Conservation (phyloP, 306 rosid species). For the Dalbergia cochinchinensis region DNA sequence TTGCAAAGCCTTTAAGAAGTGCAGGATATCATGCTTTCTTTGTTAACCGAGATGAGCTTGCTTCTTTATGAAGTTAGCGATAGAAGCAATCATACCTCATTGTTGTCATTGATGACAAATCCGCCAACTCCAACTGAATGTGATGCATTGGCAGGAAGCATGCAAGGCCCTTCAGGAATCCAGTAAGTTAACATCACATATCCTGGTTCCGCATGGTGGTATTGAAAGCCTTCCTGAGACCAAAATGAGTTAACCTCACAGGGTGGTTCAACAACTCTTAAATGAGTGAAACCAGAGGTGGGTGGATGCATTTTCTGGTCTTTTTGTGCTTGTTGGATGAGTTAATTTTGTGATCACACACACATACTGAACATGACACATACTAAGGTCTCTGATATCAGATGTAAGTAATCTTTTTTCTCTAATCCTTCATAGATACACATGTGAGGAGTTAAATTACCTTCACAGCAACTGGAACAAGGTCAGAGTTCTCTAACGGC, state of each 20-base stretch:
- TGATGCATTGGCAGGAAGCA: slow-evolving; percentile 96
- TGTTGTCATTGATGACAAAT: slow-evolving; percentile 75
- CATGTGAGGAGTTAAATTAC: slow-evolving; percentile 59
- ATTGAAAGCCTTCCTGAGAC: slow-evolving; percentile 88
- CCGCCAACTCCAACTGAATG: slow-evolving; percentile 99
- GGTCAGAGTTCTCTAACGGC: slow-evolving; percentile 72
- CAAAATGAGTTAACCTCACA: slow-evolving; percentile 47
- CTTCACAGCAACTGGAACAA: slow-evolving; percentile 89
- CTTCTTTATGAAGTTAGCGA: background rate
- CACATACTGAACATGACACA: slow-evolving; percentile 8
- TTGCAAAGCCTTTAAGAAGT: slow-evolving; percentile 3
- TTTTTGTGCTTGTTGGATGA: slow-evolving; percentile 1
- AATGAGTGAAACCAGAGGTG: background rate
- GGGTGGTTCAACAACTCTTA: slow-evolving; percentile 34
- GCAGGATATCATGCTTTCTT: slow-evolving; percentile 3
- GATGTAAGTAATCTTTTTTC: background rate
- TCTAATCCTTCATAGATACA: slow-evolving; percentile 11
- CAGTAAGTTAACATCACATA: slow-evolving; percentile 94
- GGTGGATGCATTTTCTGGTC: background rate
- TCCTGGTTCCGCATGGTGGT: slow-evolving; percentile 93
- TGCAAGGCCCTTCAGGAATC: slow-evolving; percentile 93
- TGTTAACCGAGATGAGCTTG: background rate
- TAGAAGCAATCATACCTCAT: slow-evolving; percentile 68
- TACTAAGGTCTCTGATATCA: background rate
- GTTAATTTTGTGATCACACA: slow-evolving; percentile 10